A percentile compares a stretch with the other conserved stretches of the same genome.
phyloP scores from a whole-genome alignment of 2,329 filamentous ascomycete genomes.

The Diplocarpon mali region DNA sequence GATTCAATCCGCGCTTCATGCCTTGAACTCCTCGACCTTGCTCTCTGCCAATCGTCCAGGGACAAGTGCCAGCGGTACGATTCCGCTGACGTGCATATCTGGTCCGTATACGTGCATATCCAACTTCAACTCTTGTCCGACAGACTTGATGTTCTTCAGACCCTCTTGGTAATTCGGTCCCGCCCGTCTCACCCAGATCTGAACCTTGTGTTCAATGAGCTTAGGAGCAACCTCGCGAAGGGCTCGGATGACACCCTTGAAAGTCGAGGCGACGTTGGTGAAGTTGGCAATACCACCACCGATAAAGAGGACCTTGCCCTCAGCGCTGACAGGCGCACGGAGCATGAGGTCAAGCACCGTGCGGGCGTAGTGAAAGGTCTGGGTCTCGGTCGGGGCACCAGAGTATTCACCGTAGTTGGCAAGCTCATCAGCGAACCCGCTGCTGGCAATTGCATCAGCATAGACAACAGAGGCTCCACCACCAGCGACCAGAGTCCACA shows the following conservation, averaged over 20 bases:
- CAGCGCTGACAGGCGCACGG: constrained; percentile 68
- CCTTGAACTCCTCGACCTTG: constrained; percentile 46
- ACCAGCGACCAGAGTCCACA: constrained; percentile 98
- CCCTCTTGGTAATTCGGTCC: constrained; percentile 99
- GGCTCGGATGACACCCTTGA: constrained; percentile 98
- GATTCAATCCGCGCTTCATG: constrained; percentile 12
- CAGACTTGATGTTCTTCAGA: constrained; percentile 98
- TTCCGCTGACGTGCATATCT: constrained; percentile 85
- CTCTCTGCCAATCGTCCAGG: constrained; percentile 53
- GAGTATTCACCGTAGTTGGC: constrained; percentile 99
- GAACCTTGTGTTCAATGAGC: constrained; percentile 90
- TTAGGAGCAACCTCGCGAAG: constrained; percentile 79
- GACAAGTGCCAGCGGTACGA: constrained; percentile 81
- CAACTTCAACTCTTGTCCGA: constrained; percentile 85
- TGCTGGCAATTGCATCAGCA: constrained; percentile 93
- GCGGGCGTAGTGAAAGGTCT: constrained; percentile 97
- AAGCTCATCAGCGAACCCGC: constrained; percentile 88
- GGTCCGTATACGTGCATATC: constrained; percentile 86
- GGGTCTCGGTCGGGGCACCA: constrained; percentile 93
- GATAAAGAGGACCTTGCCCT: constrained; percentile 99
- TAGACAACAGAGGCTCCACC: constrained; percentile 99
- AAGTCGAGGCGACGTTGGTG: constrained; percentile 97
- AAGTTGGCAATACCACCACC: constrained; percentile 99
- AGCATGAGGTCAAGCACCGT: constrained; percentile 97
- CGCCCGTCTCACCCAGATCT: constrained; percentile 87